Percentiles rank a stretch among this genome's conserved stretches.
phyloP scores from a whole-genome alignment of 192 early-diverging fungal species.

The Dimargaris verticillata region DNA sequence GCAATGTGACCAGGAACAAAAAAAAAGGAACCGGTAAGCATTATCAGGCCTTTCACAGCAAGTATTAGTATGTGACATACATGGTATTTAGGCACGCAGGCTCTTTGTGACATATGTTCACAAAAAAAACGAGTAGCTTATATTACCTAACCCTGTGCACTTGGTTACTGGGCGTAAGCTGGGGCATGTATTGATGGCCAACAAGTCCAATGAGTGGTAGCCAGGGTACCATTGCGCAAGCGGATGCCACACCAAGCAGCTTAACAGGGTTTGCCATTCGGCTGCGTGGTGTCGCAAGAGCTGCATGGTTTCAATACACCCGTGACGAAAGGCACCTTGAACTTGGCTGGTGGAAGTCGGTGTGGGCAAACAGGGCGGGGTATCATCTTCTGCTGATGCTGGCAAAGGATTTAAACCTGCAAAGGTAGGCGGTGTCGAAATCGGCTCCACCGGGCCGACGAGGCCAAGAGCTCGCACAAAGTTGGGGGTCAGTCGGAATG shows the following conservation, averaged over 20 bases:
- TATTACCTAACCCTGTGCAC: not conserved
- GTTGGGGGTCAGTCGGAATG: constrained; percentile 54
- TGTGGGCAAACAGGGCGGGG: not conserved
- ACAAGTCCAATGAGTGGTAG: not conserved
- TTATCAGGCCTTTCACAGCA: not conserved
- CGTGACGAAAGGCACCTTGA: not conserved
- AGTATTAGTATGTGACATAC: not conserved
- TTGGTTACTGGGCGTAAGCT: not conserved
- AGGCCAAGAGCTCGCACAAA: constrained; percentile 8
- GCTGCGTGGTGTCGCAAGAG: not conserved
- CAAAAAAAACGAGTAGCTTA: not conserved
- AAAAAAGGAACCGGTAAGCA: too few relatives aligned
- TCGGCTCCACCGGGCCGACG: too few relatives aligned
- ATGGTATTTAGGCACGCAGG: not conserved
- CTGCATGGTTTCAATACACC: not conserved
- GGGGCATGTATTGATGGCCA: not conserved
- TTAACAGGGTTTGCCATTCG: not conserved
- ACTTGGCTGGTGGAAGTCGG: not conserved
- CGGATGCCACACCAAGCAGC: not conserved
- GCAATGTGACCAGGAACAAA: too few relatives aligned
- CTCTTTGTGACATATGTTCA: not conserved
- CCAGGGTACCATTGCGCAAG: not conserved
- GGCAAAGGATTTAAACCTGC: not conserved
- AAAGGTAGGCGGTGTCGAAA: too few relatives aligned
- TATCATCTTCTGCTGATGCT: not conserved